Evolutionary conservation across 495 filamentous ascomycete genomes (phyloP).

Genomic region (Aspergillus carlsbadensis): DNA sequence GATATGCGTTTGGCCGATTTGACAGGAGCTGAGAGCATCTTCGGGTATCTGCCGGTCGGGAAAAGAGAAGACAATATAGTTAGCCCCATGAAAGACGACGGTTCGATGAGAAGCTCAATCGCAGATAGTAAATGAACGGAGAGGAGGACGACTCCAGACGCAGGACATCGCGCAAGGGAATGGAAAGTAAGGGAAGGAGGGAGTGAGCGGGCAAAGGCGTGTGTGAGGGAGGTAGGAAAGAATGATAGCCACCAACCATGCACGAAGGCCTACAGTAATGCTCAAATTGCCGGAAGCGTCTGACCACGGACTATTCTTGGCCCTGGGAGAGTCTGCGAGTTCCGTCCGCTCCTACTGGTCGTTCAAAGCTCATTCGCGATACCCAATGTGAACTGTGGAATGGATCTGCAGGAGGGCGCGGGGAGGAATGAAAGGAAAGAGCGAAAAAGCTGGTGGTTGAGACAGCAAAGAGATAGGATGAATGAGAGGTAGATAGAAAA

Average conservation of each 20-base stretch:
- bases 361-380: slow-evolving; percentile 1
- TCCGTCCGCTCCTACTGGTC: slow-evolving; percentile 9
- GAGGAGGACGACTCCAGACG: slow-evolving; percentile 2
- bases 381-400: slow-evolving; percentile 25
- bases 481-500: background rate
- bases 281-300: slow-evolving; percentile 14
- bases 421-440: slow-evolving; percentile 29
- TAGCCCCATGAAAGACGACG: slow-evolving; percentile 6
- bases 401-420: slow-evolving; percentile 48
- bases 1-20: slow-evolving; percentile 52
- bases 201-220: slow-evolving; percentile 7
- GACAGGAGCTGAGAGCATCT: slow-evolving; percentile 48
- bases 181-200: slow-evolving; percentile 13
- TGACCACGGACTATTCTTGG: background rate
- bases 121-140: background rate
- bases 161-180: slow-evolving; percentile 9
- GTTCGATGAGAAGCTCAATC: background rate
- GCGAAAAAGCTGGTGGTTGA: background rate
- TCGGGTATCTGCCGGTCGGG: slow-evolving; percentile 16
- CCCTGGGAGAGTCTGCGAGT: background rate
- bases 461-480: slow-evolving; percentile 3
- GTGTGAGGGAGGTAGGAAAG: slow-evolving; percentile 11
- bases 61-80: slow-evolving; percentile 11
- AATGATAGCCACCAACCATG: slow-evolving; percentile 38
- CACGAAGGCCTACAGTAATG: slow-evolving; percentile 12